These are phyloP conservation scores for Penicillium decumbens DNA, from an alignment of 2,329 filamentous ascomycete genomes.

Conservation along the genomic window DNA sequence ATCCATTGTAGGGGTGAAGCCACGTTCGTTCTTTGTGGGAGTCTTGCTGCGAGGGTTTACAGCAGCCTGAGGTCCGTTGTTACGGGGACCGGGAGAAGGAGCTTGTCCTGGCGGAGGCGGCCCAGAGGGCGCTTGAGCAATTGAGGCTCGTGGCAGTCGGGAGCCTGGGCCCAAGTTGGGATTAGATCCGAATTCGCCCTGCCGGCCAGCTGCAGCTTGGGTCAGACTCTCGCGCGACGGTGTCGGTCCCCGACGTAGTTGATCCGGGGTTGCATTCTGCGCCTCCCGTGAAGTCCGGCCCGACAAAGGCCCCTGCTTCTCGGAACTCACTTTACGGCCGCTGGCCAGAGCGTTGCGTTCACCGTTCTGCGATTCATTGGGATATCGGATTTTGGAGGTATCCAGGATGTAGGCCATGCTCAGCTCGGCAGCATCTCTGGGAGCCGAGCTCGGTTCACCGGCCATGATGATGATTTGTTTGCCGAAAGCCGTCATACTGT, in stretches of 20 bases:
- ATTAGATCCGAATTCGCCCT: slow-evolving; percentile 29
- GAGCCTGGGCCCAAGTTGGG: slow-evolving; percentile 45
- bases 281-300: slow-evolving; percentile 44
- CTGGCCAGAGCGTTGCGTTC: slow-evolving; percentile 40
- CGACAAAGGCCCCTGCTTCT: slow-evolving; percentile 40
- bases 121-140: slow-evolving; percentile 57
- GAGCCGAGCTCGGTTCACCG: slow-evolving; percentile 86
- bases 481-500: slow-evolving; percentile 94
- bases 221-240: slow-evolving; percentile 44
- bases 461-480: slow-evolving; percentile 90
- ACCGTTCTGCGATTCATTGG: slow-evolving; percentile 60
- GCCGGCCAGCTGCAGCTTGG: slow-evolving; percentile 23
- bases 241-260: slow-evolving; percentile 35
- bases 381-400: slow-evolving; percentile 93
- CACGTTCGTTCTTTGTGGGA: slow-evolving; percentile 48
- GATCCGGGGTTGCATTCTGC: slow-evolving; percentile 36
- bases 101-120: slow-evolving; percentile 62
- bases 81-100: slow-evolving; percentile 55
- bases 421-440: slow-evolving; percentile 74
- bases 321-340: slow-evolving; percentile 42
- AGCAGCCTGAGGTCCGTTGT: slow-evolving; percentile 36
- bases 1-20: slow-evolving; percentile 41
- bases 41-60: slow-evolving; percentile 46
- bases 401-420: slow-evolving; percentile 88
- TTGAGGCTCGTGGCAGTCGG: slow-evolving; percentile 56